Evolutionary conservation across 2,329 filamentous ascomycete species (phyloP).

Genomic region (Fusarium sororula): DNA sequence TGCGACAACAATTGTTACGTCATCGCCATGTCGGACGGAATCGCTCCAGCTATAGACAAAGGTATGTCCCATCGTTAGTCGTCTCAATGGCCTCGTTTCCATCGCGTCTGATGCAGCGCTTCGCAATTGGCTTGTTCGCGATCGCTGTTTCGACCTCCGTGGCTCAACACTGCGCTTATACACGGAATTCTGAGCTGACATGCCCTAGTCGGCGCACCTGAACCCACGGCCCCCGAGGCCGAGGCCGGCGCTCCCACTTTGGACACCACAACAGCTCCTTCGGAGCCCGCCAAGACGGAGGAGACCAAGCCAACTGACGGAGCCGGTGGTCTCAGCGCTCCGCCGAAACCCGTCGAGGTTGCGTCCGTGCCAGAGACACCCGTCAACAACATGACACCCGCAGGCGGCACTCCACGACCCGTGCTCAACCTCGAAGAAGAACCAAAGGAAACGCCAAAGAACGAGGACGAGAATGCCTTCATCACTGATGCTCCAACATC

Average conservation of each 20-base stretch:
- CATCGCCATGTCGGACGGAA: conserved; percentile 49
- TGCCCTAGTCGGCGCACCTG: conserved; percentile 44
- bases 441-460: conserved; percentile 38
- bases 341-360: conserved; percentile 49
- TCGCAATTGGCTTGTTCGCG: conserved; percentile 28
- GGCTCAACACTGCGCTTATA: neutral
- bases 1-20: conserved; percentile 44
- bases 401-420: conserved; percentile 48
- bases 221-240: conserved; percentile 42
- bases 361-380: conserved; percentile 50
- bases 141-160: neutral
- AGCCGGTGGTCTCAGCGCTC: conserved; percentile 23
- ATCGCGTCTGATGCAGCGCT: neutral
- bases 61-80: conserved; percentile 41
- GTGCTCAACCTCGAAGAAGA: conserved; percentile 48
- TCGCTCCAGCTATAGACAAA: conserved; percentile 49
- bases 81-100: conserved; percentile 12
- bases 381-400: conserved; percentile 47
- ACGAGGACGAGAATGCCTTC: conserved; percentile 38
- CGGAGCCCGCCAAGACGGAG: conserved; percentile 35
- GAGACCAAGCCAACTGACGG: conserved; percentile 31
- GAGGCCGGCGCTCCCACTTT: conserved; percentile 41
- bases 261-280: conserved; percentile 36
- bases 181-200: conserved; percentile 22
- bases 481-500: conserved; percentile 39